Base-by-base conservation (phyloP, 495 filamentous ascomycete species). In the Penicillium desertorum region DNA sequence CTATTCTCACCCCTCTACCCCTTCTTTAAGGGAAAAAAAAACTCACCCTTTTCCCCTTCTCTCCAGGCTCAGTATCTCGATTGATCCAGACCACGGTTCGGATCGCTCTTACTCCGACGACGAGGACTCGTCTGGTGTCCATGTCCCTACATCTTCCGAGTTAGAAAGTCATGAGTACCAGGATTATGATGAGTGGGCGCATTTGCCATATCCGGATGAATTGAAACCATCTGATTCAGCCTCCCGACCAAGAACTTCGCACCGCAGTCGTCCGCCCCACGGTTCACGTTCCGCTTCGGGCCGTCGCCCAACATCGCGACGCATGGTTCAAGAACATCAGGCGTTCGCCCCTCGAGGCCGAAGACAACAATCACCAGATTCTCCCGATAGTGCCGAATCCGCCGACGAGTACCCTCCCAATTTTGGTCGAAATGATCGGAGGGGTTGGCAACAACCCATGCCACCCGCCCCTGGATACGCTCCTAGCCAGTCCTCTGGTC, bases 211-310 rank as follows among this genome's bases (percentile, higher is more conserved):
- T 59, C 77, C 76, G 56, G 86, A 86, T 65, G 89, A 92, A 62
- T 73, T 94, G 62, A 85, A 87, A 50, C 88, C 89, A 22, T 88
- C 86, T 36, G 90, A 95, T 76, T 92, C 90, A n/a, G 90, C 90
- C 27, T 93, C 85, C 60, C 77, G 83, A 57, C 80, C 83, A 56
- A 79, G 81, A 48, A 81, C 80, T 45, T 76, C 78, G 22, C 73
- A 77, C 60, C 79, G 73, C 48, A 72, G 70, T 53, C 68, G 70
- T 51, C 63, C 68, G 50, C 61, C 67, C 59, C 72, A 72, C 68
- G 70, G 72, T 57, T 75, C 78, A 17, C 75, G 70, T 45, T 76
- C 75, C 42, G 69, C 66, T 57, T 72, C 75, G 45, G 63, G 68
- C 54, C 75, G 70, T 50, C 80, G 76, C 32, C 76, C 71, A 53